Base-by-base conservation (phyloP, 768 basidiomycete species). In the Dictyophora rubrovolvata region DNA sequence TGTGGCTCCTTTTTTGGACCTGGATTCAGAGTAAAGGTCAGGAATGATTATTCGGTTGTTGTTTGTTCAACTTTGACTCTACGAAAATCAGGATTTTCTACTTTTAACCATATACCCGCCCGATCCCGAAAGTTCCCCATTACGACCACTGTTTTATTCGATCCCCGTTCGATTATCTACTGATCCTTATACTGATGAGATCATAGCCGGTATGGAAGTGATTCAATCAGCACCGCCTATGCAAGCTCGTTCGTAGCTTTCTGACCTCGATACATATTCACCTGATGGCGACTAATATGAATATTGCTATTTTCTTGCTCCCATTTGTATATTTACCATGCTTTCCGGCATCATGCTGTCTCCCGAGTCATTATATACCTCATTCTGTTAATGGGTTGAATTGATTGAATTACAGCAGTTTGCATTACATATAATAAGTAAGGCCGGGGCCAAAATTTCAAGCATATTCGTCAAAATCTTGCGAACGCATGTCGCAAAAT, bases 111-210 rank as follows among this genome's bases (percentile, higher is more conserved):
- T 86, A 68, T 74, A 71, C 0, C 84, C 87, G 1, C 74, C 77
- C 10, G 82, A 87, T 57, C 74, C 75, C 16, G 64, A 68, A 16
- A 81, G 79, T 64, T 73, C 79, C 1, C 74, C 80, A 0, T 85
- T 88, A 67, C 69, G 66, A 51, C 83, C 85, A 49, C 68, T 87
- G 47, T 79, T 86, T 10, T 75, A 78, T 56, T 74, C 79, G 16
- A 72, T 88, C 16, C 85, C 85, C 8, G 70, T 89, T 20, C 79
- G 79, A 11, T 70, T 89, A 10, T 77, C 79, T 5, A 88, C 87
- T 2, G 84, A 89, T 63, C 67, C 75, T 1, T 87, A 79, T 77
- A 50, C n/a, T 10, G 56, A 58, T 16, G 56, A 58, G 34, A 36
- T 36, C 16, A 51, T 58, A 52, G 20, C 17, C 14, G 56, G 49